phyloP scores from a whole-genome alignment of 257 asterid genomes.

The Jaltomata sinuosa region DNA sequence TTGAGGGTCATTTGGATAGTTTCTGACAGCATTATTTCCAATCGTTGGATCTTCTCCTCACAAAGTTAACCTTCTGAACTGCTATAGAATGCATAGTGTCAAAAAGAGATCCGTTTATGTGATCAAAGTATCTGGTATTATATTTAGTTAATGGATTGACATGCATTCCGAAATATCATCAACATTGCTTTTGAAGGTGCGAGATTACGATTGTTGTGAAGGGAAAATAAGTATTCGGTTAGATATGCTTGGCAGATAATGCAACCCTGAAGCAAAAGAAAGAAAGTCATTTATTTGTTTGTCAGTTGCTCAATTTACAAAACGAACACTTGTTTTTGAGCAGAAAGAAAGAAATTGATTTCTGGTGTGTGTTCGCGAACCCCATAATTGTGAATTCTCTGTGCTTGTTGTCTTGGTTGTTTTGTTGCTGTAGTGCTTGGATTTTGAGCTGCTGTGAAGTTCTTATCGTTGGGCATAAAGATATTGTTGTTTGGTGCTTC shows the following conservation, averaged over 20 bases:
- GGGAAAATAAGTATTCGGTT: neutral
- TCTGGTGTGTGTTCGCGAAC: neutral
- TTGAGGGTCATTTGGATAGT: neutral
- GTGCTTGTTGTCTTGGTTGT: neutral
- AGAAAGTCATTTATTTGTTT: neutral
- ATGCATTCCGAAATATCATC: neutral
- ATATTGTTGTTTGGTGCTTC: neutral
- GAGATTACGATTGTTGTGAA: neutral
- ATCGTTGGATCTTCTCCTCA: neutral
- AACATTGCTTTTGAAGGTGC: neutral
- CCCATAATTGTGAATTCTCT: neutral
- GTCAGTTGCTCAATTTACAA: neutral
- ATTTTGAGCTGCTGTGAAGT: neutral
- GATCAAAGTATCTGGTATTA: neutral
- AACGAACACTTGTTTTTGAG: neutral
- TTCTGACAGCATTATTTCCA: neutral
- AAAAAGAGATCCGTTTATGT: neutral
- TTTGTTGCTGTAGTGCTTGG: neutral
- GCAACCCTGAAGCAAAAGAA: neutral
- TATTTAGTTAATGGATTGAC: neutral
- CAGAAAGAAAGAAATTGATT: neutral
- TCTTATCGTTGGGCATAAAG: neutral
- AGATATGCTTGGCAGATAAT: neutral
- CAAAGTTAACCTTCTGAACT: neutral
- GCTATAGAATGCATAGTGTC: neutral